Conservation (phyloP, 306 rosid species). For the Acacia melanoxylon region DNA sequence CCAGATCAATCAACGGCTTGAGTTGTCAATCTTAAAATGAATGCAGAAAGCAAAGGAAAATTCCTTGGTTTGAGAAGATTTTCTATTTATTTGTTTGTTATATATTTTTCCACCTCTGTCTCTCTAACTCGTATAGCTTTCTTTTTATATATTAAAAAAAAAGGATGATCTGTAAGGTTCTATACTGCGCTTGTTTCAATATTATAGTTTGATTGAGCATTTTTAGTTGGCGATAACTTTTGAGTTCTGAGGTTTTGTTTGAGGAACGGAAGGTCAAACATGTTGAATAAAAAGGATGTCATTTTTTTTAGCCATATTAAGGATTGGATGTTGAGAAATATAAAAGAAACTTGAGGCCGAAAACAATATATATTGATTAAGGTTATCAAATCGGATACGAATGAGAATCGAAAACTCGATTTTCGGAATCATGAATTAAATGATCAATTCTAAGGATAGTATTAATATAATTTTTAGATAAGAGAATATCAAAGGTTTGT, state of each 20-base stretch:
- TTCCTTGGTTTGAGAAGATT: conserved; percentile 2
- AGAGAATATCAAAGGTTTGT: too few species aligned
- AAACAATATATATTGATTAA: background rate
- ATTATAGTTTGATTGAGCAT: background rate
- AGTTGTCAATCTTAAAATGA: conserved; percentile 58
- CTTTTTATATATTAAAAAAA: background rate
- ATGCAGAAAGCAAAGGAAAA: conserved; percentile 42
- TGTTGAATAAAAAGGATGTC: background rate
- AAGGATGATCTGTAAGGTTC: background rate
- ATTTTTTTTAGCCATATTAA: background rate
- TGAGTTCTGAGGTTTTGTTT: background rate
- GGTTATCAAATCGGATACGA: too few species aligned
- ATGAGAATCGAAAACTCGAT: fast-evolving
- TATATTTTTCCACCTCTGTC: background rate
- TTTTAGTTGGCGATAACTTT: background rate
- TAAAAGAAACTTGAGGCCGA: background rate
- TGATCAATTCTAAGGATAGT: too few species aligned
- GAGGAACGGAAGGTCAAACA: background rate
- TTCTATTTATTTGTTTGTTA: background rate
- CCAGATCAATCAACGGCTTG: conserved; percentile 42
- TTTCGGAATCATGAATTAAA: too few species aligned
- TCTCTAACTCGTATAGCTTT: background rate
- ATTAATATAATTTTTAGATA: too few species aligned
- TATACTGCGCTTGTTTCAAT: background rate
- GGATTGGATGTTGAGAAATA: background rate